Percentiles rank a stretch among this genome's conserved stretches.
These are phyloP conservation scores for Pythium angustatum DNA, from an alignment of 352 stramenopile genomes.

Conservation along the genomic window DNA sequence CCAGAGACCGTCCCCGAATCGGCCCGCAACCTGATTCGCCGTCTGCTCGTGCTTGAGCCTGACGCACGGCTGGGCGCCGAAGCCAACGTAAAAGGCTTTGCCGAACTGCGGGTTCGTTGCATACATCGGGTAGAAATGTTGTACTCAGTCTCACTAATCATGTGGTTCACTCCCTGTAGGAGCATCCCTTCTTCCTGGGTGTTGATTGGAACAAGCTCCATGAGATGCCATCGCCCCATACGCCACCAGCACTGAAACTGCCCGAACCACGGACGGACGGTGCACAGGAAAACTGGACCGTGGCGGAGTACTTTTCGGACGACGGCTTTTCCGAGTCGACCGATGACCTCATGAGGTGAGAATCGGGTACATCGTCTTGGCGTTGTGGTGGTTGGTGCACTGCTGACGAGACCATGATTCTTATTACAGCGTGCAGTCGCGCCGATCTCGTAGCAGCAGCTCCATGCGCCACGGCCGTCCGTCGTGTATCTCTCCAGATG, in stretches of 20 bases:
- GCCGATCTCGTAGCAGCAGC: conserved; percentile 65
- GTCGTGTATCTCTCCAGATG: conserved; percentile 64
- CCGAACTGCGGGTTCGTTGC: conserved; percentile 77
- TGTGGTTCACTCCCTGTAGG: conserved; percentile 29
- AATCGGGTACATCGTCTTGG: too few species aligned
- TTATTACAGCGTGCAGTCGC: conserved; percentile 20
- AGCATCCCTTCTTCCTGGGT: conserved; percentile 78
- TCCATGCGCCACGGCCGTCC: conserved; percentile 53
- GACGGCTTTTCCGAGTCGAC: conserved; percentile 78
- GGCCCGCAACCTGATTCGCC: conserved; percentile 71
- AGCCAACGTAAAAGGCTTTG: conserved; percentile 65
- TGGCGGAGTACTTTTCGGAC: conserved; percentile 80
- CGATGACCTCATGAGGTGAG: conserved; percentile 58
- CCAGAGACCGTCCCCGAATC: conserved; percentile 62
- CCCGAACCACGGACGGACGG: conserved; percentile 59
- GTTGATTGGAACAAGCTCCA: conserved; percentile 70
- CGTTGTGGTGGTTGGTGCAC: too few species aligned
- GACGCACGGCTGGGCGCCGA: conserved; percentile 61
- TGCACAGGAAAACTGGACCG: conserved; percentile 73
- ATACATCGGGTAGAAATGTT: background rate
- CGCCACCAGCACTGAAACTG: conserved; percentile 53
- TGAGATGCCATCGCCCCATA: conserved; percentile 58
- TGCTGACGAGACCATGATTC: background rate
- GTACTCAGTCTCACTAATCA: background rate
- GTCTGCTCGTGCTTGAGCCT: conserved; percentile 68